phyloP scores from a whole-genome alignment of 2,329 filamentous ascomycete genomes.

The Seiridium cupressi region DNA sequence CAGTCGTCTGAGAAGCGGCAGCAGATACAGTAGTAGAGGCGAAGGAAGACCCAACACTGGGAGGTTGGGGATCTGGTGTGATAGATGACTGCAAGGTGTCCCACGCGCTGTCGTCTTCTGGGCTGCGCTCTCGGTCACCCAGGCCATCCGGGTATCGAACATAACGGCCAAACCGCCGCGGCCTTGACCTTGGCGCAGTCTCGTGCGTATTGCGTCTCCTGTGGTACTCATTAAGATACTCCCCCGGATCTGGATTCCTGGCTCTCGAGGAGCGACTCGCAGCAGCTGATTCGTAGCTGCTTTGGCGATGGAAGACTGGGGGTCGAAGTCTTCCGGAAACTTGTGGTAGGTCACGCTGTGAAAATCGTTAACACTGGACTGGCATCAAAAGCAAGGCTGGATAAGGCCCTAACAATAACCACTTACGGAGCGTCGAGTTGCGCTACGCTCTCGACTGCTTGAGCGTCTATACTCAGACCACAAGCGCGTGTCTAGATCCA shows the following conservation, averaged over 20 bases:
- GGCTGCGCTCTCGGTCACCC: conserved; percentile 79
- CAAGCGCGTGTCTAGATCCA: not conserved
- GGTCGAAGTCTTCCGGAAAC: not conserved
- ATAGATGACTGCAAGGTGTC: conserved; percentile 78
- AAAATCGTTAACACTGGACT: not conserved
- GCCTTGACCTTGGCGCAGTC: not conserved
- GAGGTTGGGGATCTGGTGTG: conserved; percentile 76
- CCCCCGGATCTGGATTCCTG: conserved; percentile 5
- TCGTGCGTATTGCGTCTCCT: not conserved
- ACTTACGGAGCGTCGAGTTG: conserved; percentile 1
- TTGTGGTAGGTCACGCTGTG: not conserved
- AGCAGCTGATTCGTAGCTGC: conserved; percentile 1
- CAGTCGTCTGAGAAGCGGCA: conserved; percentile 38
- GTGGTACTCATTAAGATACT: conserved; percentile 8
- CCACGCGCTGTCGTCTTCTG: conserved; percentile 68
- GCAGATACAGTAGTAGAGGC: conserved; percentile 59
- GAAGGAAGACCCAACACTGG: conserved; percentile 81
- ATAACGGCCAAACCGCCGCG: conserved; percentile 3
- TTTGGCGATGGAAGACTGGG: not conserved
- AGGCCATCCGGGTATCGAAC: conserved; percentile 61
- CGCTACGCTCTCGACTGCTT: not conserved
- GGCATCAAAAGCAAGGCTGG: too few relatives aligned
- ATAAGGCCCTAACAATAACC: too few relatives aligned
- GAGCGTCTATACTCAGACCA: not conserved
- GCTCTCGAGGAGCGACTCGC: not conserved